phyloP scores from a whole-genome alignment of 2,329 filamentous ascomycete species.

The Waltergamsia citrina region DNA sequence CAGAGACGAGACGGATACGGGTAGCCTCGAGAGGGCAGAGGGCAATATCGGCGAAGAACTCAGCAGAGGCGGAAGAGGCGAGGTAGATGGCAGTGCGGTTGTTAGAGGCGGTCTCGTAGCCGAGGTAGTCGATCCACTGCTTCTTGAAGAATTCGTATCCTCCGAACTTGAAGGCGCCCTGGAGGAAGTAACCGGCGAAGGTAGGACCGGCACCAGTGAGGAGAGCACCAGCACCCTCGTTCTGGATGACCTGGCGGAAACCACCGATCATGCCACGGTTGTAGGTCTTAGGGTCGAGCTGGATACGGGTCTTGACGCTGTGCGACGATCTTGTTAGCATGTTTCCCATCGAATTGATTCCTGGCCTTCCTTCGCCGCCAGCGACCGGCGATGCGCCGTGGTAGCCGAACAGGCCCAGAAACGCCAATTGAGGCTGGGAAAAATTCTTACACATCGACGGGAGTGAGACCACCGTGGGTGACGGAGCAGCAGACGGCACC shows the following conservation, averaged over 20 bases:
- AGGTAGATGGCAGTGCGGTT: constrained; percentile 79
- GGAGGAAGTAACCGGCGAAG: constrained; percentile 85
- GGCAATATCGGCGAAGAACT: constrained; percentile 69
- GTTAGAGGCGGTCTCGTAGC: constrained; percentile 66
- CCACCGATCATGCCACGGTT: constrained; percentile 81
- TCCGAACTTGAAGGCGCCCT: constrained; percentile 89
- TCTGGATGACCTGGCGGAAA: constrained; percentile 76
- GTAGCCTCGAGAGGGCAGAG: constrained; percentile 89
- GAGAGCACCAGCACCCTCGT: constrained; percentile 78
- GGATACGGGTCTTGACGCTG: constrained; percentile 92
- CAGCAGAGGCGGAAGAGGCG: constrained; percentile 54
- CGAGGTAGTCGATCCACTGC: constrained; percentile 72
- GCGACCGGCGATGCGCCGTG: background rate
- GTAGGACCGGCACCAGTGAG: constrained; percentile 81
- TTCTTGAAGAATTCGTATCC: constrained; percentile 97
- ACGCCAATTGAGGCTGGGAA: background rate
- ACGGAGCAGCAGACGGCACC: constrained; percentile 97
- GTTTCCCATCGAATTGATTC: too few relatives aligned
- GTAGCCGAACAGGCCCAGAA: too few relatives aligned
- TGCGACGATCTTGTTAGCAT: constrained; percentile 11
- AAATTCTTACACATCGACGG: constrained; percentile 83
- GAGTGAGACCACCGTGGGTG: constrained; percentile 94
- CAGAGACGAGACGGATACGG: constrained; percentile 85
- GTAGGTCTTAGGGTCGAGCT: constrained; percentile 84
- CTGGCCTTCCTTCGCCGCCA: background rate